A percentile compares a stretch with the other conserved stretches of the same genome.
phyloP scores from a whole-genome alignment of 1,284 basidiomycete genomes.

The Crucibulum parvulum region DNA sequence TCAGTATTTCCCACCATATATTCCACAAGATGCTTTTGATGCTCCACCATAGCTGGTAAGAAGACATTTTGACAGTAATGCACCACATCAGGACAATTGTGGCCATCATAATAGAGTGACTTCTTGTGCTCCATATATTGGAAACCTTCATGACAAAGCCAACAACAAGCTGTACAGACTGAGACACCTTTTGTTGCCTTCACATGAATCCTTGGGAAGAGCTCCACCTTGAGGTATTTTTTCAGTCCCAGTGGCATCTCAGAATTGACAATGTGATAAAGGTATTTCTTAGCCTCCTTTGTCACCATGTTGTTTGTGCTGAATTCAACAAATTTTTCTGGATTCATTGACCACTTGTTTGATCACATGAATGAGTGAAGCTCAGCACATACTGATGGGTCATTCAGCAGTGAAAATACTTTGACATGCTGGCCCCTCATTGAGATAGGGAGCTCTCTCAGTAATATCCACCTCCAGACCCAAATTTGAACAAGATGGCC shows the following conservation, averaged over 20 bases:
- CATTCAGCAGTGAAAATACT: slow-evolving; percentile 31
- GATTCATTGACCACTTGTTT: slow-evolving; percentile 21
- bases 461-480: slow-evolving; percentile 9
- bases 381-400: slow-evolving; percentile 28
- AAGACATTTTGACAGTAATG: slow-evolving; percentile 22
- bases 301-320: neutral
- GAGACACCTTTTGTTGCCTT: slow-evolving; percentile 32
- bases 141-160: slow-evolving; percentile 35
- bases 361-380: slow-evolving; percentile 30
- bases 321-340: neutral
- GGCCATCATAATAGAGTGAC: slow-evolving; percentile 32
- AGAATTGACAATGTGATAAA: slow-evolving; percentile 22
- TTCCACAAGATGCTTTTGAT: slow-evolving; percentile 20
- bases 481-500: slow-evolving; percentile 14
- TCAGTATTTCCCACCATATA: slow-evolving; percentile 30
- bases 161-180: slow-evolving; percentile 24
- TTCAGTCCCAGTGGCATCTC: slow-evolving; percentile 44
- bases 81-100: slow-evolving; percentile 29
- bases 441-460: slow-evolving; percentile 32
- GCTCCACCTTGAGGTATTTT: slow-evolving; percentile 38
- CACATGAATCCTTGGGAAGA: slow-evolving; percentile 41
- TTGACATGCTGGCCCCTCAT: slow-evolving; percentile 35
- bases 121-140: slow-evolving; percentile 32
- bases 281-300: neutral
- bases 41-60: slow-evolving; percentile 26